Conservation (phyloP, 2,329 filamentous ascomycete genomes). For the Paecilomyces sp. region DNA sequence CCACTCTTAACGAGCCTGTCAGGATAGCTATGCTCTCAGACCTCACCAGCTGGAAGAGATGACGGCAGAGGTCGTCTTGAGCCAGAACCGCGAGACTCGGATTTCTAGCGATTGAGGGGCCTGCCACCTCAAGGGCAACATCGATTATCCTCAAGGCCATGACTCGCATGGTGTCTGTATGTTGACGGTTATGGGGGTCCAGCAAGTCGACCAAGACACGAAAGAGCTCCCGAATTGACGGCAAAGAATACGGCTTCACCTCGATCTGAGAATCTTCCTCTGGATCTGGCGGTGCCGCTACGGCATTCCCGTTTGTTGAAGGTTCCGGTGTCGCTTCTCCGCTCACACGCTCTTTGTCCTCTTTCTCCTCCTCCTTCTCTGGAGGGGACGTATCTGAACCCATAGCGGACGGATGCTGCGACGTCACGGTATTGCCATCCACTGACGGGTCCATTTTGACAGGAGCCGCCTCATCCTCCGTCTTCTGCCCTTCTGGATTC, state of each 20-base stretch:
- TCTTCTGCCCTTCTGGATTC: constrained; percentile 55
- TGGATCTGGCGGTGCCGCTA: constrained; percentile 27
- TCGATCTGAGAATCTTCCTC: constrained; percentile 43
- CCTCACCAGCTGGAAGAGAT: constrained; percentile 90
- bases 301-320: constrained; percentile 22
- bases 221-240: constrained; percentile 91
- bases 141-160: constrained; percentile 98
- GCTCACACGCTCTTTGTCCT: constrained; percentile 23
- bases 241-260: constrained; percentile 83
- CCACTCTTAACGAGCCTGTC: constrained; percentile 85
- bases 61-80: constrained; percentile 86
- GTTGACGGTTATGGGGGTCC: constrained; percentile 84
- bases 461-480: constrained; percentile 60
- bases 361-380: constrained; percentile 25
- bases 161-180: constrained; percentile 91
- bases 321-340: constrained; percentile 27
- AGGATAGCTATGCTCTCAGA: constrained; percentile 95
- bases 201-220: constrained; percentile 87
- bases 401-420: constrained; percentile 40
- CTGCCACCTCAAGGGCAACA: constrained; percentile 91
- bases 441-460: constrained; percentile 79
- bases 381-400: constrained; percentile 28
- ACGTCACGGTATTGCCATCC: constrained; percentile 56
- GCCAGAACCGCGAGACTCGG: constrained; percentile 80
- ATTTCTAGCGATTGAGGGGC: constrained; percentile 88